These are phyloP conservation scores for Pontederia crassipes DNA, from an alignment of 176 grass and related monocot species.

Conservation along the genomic window DNA sequence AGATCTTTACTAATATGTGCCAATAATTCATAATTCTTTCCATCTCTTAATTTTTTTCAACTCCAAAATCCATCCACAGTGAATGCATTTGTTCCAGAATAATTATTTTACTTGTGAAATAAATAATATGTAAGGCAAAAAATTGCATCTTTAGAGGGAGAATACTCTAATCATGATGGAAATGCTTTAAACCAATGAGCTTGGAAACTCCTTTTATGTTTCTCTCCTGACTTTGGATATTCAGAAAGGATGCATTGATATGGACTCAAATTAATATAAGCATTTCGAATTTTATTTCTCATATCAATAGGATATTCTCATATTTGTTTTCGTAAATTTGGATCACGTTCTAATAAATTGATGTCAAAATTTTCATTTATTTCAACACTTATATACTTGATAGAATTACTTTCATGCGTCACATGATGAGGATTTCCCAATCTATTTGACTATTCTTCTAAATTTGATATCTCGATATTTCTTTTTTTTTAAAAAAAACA, in stretches of 20 bases:
- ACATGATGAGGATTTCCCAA: too few species aligned
- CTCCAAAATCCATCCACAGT: conserved; percentile 12
- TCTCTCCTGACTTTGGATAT: conserved; percentile 1
- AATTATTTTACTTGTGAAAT: background rate
- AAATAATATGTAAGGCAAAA: conserved; percentile 7
- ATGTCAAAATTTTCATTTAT: too few species aligned
- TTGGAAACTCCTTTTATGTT: background rate
- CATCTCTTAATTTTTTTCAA: conserved; percentile 24
- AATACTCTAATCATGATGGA: conserved; percentile 25
- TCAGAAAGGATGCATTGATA: background rate
- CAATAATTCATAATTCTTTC: conserved; percentile 14
- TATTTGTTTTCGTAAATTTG: background rate
- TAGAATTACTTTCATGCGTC: too few species aligned
- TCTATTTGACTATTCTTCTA: too few species aligned
- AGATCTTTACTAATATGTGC: conserved; percentile 1
- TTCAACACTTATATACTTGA: background rate
- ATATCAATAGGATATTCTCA: conserved; percentile 9
- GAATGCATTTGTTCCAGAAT: background rate
- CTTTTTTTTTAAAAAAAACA: too few species aligned
- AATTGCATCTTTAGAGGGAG: background rate
- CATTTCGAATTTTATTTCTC: conserved; percentile 3
- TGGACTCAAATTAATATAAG: conserved; percentile 12
- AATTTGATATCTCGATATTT: too few species aligned
- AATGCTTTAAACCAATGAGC: conserved; percentile 3
- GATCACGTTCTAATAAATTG: background rate